Percentiles rank a stretch among this genome's conserved stretches.
Conservation (phyloP, 75 land plant genomes). For the Pinus taeda region DNA sequence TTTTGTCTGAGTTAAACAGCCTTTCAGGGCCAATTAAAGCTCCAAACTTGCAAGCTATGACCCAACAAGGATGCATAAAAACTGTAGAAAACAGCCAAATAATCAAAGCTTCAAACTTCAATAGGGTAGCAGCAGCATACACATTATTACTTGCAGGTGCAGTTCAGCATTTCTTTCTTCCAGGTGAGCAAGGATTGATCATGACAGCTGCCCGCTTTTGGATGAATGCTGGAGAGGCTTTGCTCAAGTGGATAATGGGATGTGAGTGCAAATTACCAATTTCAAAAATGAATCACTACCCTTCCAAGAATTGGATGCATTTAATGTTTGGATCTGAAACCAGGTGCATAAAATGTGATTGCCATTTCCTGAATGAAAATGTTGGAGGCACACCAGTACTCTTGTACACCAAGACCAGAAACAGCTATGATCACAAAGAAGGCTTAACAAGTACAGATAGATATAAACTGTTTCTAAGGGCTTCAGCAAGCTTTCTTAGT, state of each 20-base stretch:
- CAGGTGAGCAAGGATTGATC: conserved; percentile 31
- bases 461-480: not conserved
- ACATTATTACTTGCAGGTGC: conserved; percentile 45
- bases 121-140: conserved; percentile 29
- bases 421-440: not conserved
- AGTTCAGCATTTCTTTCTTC: conserved; percentile 25
- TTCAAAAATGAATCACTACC: conserved; percentile 1
- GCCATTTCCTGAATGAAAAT: not conserved
- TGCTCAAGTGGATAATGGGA: conserved; percentile 8
- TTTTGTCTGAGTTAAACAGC: not conserved
- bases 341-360: not conserved
- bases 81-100: not conserved
- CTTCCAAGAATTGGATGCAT: not conserved
- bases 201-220: conserved; percentile 33
- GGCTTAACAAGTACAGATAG: not conserved
- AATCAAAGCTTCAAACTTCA: conserved; percentile 14
- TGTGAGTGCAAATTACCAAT: not conserved
- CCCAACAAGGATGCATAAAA: too few relatives aligned
- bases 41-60: not conserved
- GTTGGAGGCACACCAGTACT: not conserved
- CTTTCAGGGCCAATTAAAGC: not conserved
- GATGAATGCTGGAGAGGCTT: conserved; percentile 35
- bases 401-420: not conserved
- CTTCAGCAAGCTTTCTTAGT: not conserved
- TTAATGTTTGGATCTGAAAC: not conserved